Evolutionary conservation across 2,329 filamentous ascomycete species (phyloP).

Genomic region (Pestalotiopsis sp.): DNA sequence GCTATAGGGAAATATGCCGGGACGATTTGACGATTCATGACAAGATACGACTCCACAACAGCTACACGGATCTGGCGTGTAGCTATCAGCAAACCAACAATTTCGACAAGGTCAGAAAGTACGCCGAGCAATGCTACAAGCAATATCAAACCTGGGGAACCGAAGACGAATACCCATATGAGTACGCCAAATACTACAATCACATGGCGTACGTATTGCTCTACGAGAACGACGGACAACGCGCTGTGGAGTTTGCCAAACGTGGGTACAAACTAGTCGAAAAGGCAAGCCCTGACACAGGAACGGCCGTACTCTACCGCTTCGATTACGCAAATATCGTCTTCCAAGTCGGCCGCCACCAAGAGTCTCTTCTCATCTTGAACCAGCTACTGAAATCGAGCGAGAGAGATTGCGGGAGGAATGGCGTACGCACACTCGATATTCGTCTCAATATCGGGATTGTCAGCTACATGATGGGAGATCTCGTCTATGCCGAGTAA

Average conservation of each 20-base stretch:
- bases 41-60: neutral
- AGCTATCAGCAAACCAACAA: neutral
- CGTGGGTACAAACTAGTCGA: neutral
- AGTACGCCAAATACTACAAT: neutral
- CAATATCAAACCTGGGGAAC: neutral
- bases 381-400: neutral
- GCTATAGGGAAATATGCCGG: neutral
- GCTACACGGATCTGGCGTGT: neutral
- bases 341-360: neutral
- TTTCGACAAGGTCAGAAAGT: neutral
- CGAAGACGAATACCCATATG: neutral
- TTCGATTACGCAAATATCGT: neutral
- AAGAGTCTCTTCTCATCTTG: neutral
- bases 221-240: neutral
- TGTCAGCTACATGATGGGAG: neutral
- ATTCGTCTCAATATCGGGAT: neutral
- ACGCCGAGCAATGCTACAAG: neutral
- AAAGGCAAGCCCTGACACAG: neutral
- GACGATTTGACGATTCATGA: neutral
- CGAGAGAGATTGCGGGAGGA: neutral
- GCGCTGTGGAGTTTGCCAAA: neutral
- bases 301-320: neutral
- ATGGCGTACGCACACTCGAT: neutral
- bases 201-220: neutral
- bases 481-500: neutral